Evolutionary conservation across 1,284 basidiomycete genomes (phyloP).

Genomic region (Neolentinus lepideus): DNA sequence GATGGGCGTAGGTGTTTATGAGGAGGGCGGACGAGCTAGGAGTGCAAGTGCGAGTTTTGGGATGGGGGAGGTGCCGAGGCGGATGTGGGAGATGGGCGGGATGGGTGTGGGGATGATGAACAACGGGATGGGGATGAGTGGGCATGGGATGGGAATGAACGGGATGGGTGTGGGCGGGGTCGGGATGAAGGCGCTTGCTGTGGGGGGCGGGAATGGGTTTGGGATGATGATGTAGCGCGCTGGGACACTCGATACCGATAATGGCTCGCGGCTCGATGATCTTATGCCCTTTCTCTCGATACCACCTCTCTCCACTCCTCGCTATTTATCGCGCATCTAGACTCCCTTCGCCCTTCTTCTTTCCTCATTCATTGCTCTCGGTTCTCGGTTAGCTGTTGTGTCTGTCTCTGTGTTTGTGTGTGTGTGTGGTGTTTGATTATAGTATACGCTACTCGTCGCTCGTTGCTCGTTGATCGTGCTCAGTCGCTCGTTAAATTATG

Average conservation of each 20-base stretch:
- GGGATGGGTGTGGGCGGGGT: neutral
- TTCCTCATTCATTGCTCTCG: too few species aligned
- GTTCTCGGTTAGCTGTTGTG: neutral
- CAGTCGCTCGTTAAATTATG: too few species aligned
- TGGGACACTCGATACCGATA: too few species aligned
- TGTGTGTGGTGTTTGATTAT: too few species aligned
- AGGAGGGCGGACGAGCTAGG: neutral
- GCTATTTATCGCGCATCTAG: neutral
- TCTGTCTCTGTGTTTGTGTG: neutral
- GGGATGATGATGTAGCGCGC: constrained; percentile 1
- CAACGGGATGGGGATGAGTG: neutral
- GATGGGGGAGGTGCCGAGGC: constrained; percentile 2
- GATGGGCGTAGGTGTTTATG: neutral
- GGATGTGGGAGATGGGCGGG: constrained; percentile 4
- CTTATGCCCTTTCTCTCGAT: neutral
- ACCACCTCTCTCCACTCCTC: neutral
- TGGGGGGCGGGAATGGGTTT: neutral
- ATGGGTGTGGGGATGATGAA: neutral
- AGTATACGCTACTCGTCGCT: too few species aligned
- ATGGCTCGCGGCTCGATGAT: too few species aligned
- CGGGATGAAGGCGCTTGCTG: neutral
- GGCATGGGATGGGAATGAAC: neutral
- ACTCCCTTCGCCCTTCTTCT: neutral
- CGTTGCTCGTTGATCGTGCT: too few species aligned
- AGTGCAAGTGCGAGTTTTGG: neutral